phyloP scores from a whole-genome alignment of 495 filamentous ascomycete genomes.

The Astrocystis sublimbata region DNA sequence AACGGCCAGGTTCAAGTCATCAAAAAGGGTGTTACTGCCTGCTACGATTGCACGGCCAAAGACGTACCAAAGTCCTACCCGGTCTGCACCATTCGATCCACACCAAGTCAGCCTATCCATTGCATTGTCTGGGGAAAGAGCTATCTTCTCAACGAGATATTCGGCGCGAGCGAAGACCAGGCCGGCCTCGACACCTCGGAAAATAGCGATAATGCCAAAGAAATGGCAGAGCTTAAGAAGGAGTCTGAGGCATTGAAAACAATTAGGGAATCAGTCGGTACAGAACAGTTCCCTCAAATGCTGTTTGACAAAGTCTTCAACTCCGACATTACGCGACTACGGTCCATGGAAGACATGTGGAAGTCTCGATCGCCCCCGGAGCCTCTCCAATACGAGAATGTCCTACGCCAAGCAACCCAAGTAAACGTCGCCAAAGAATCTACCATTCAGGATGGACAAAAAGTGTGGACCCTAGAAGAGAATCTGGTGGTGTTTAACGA shows the following conservation, averaged over 20 bases:
- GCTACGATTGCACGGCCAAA: conserved; percentile 92
- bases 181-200: conserved; percentile 72
- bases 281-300: conserved; percentile 71
- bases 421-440: conserved; percentile 51
- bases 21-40: conserved; percentile 89
- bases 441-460: conserved; percentile 68
- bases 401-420: conserved; percentile 45
- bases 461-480: conserved; percentile 76
- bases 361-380: conserved; percentile 75
- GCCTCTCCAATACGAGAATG: conserved; percentile 63
- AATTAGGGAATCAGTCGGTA: conserved; percentile 81
- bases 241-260: conserved; percentile 82
- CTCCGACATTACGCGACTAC: conserved; percentile 77
- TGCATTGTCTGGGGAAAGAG: conserved; percentile 99
- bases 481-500: conserved; percentile 86
- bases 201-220: conserved; percentile 80
- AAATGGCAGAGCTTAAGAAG: conserved; percentile 80
- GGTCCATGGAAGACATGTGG: conserved; percentile 97
- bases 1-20: conserved; percentile 98
- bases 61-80: conserved; percentile 87
- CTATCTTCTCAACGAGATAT: conserved; percentile 91
- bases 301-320: conserved; percentile 94
- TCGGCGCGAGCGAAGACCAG: conserved; percentile 87
- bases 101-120: conserved; percentile 92
- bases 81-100: conserved; percentile 95